Percentiles rank a stretch among this genome's conserved stretches.
Conservation (phyloP, 306 rosid genomes). For the Canavalia ensiformis region DNA sequence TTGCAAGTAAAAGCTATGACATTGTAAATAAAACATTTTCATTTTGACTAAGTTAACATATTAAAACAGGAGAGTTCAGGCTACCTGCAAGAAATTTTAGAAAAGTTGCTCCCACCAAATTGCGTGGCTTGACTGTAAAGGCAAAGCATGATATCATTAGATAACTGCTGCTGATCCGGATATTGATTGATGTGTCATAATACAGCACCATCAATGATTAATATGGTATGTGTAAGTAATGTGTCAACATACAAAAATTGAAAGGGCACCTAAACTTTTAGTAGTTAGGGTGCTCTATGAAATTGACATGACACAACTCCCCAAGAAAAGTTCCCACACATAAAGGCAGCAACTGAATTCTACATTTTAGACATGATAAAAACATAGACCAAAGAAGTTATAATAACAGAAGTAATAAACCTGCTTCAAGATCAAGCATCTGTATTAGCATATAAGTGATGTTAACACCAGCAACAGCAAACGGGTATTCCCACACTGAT, state of each 20-base stretch:
- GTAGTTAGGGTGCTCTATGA: slow-evolving; percentile 23
- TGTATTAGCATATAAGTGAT: slow-evolving; percentile 98
- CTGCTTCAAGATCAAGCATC: slow-evolving; percentile 99
- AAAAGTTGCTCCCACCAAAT: slow-evolving; percentile 92
- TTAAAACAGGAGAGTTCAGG: background rate
- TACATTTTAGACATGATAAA: slow-evolving; percentile 27
- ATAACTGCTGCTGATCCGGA: slow-evolving; percentile 35
- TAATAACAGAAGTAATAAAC: slow-evolving; percentile 54
- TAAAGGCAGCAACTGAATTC: slow-evolving; percentile 10
- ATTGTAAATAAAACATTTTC: background rate
- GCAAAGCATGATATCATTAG: slow-evolving; percentile 47
- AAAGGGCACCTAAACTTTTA: background rate
- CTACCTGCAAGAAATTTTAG: slow-evolving; percentile 91
- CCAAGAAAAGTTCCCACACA: slow-evolving; percentile 7
- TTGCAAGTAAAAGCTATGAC: slow-evolving; percentile 24
- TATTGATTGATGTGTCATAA: slow-evolving; percentile 12
- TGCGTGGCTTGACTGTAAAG: slow-evolving; percentile 87
- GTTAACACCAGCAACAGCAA: slow-evolving; percentile 99
- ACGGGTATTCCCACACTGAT: slow-evolving; percentile 98
- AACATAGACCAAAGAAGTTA: background rate
- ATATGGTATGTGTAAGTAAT: slow-evolving; percentile 1
- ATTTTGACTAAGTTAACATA: slow-evolving; percentile 7
- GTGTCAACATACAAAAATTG: background rate
- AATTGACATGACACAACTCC: slow-evolving; percentile 17
- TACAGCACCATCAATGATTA: slow-evolving; percentile 26